These are phyloP conservation scores for Ochetophila trinervis DNA, from an alignment of 306 rosid species.

Conservation along the genomic window DNA sequence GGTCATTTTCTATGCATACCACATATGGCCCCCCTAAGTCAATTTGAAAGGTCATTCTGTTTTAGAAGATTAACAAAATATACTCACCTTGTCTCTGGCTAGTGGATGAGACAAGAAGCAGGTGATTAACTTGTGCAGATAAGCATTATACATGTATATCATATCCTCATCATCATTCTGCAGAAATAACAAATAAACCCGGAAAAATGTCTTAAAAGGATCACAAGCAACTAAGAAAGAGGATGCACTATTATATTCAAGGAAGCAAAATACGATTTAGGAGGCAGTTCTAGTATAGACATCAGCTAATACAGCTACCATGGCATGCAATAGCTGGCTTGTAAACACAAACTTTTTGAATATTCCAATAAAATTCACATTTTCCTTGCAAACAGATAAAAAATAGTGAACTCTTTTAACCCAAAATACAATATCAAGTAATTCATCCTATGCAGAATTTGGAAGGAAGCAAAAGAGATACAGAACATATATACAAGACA, in stretches of 20 bases:
- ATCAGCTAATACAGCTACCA: no score
- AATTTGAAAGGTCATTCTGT: constrained; percentile 4
- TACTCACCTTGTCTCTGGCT: constrained; percentile 92
- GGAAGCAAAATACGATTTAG: no score
- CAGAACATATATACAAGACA: no score
- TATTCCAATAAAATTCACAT: no score
- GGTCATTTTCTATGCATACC: neutral
- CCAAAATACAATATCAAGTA: no score
- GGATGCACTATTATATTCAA: neutral
- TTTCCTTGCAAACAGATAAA: no score
- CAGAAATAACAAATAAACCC: constrained; percentile 21
- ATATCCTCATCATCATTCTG: constrained; percentile 98
- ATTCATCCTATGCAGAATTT: no score
- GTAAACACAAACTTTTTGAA: no score
- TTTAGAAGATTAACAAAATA: constrained; percentile 1
- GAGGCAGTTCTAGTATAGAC: no score
- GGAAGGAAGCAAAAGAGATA: no score
- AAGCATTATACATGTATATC: constrained; percentile 91
- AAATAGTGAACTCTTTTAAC: no score
- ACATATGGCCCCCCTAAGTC: neutral
- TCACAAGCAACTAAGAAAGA: constrained; percentile 17
- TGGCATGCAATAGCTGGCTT: no score
- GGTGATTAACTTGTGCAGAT: constrained; percentile 80
- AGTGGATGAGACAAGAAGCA: constrained; percentile 86
- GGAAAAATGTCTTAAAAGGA: constrained; percentile 18